Conservation (phyloP, 805 yeast genomes). For the Jamesozyma piceae region DNA sequence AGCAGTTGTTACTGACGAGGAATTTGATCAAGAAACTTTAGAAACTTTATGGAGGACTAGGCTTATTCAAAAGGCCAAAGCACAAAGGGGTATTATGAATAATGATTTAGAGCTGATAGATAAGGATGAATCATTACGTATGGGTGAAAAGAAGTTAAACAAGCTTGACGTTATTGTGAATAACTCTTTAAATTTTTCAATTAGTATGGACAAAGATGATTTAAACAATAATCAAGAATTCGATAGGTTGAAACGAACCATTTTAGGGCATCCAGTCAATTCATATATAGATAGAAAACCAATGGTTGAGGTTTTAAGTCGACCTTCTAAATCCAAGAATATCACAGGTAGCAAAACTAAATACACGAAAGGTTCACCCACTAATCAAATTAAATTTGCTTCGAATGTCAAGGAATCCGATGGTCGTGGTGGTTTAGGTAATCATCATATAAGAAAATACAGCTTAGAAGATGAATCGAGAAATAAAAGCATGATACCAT, state of each 20-base stretch:
- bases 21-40: background rate
- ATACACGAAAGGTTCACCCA: background rate
- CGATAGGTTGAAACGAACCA: conserved; percentile 16
- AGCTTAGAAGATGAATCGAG: background rate
- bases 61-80: conserved; percentile 12
- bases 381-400: conserved; percentile 1
- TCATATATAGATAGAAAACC: conserved; percentile 5
- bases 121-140: conserved; percentile 2
- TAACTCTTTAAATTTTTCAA: conserved; percentile 17
- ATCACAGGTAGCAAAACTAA: background rate
- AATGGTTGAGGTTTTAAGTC: conserved; percentile 10
- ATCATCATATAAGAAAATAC: background rate
- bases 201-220: conserved; percentile 12
- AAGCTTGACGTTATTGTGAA: conserved; percentile 17
- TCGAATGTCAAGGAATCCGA: background rate
- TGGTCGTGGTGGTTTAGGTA: conserved; percentile 4
- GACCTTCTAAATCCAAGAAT: background rate
- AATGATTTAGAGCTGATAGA: conserved; percentile 10
- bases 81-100: conserved; percentile 13
- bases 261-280: conserved; percentile 18
- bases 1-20: background rate
- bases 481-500: conserved; percentile 2
- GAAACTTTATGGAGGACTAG: background rate
- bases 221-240: conserved; percentile 10
- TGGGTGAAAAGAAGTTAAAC: conserved; percentile 5